A percentile compares a stretch with the other conserved stretches of the same genome.
These are phyloP conservation scores for Cladophialophora chaetospira DNA, from an alignment of 2,329 filamentous ascomycete genomes.

Conservation along the genomic window DNA sequence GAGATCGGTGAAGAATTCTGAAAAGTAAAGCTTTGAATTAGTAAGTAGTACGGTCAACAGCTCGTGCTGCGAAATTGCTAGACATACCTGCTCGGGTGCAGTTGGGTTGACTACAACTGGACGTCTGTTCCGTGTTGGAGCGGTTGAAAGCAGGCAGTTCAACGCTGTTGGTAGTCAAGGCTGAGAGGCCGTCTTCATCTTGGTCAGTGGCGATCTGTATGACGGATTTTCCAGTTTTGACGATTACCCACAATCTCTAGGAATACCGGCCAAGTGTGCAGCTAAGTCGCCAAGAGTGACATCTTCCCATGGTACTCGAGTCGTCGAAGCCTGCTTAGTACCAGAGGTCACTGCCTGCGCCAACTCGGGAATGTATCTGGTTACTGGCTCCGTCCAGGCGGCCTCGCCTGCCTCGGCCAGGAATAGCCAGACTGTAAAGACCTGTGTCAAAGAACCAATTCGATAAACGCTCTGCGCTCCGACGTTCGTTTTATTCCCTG, in stretches of 20 bases:
- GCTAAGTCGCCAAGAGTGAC: constrained; percentile 51
- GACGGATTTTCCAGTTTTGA: not conserved
- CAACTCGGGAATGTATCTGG: constrained; percentile 46
- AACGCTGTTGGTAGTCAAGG: not conserved
- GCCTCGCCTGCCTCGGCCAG: constrained; percentile 40
- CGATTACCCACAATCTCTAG: not conserved
- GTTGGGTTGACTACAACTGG: not conserved
- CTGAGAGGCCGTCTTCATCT: not conserved
- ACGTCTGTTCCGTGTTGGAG: not conserved
- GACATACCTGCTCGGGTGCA: constrained; percentile 5
- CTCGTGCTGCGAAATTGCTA: not conserved
- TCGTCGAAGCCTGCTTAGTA: not conserved
- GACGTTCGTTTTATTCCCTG: constrained; percentile 20
- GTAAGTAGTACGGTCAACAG: not conserved
- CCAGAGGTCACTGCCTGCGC: constrained; percentile 1
- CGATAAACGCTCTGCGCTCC: constrained; percentile 28
- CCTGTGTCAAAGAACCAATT: constrained; percentile 42
- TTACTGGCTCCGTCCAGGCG: constrained; percentile 43
- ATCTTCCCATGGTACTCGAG: constrained; percentile 47
- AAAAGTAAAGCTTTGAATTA: not conserved
- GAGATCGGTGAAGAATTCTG: constrained; percentile 11
- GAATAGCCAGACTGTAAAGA: constrained; percentile 42
- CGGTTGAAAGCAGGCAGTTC: not conserved
- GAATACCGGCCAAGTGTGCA: constrained; percentile 41
- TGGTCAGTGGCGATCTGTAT: not conserved